phyloP scores from a whole-genome alignment of 2,329 filamentous ascomycete species.

The Cercospora zeae-maydis region DNA sequence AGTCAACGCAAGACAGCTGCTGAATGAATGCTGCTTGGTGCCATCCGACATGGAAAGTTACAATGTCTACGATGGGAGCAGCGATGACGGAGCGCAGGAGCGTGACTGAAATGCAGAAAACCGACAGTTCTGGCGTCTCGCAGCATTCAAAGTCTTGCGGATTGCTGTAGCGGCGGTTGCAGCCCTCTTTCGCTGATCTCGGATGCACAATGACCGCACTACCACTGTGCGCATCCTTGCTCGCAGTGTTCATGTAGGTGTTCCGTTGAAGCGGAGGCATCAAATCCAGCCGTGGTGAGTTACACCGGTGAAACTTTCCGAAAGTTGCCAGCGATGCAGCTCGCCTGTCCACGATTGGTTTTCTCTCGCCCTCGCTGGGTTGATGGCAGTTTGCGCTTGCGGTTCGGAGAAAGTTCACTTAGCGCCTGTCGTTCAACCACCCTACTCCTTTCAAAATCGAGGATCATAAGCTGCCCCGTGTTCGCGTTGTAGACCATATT shows the following conservation, averaged over 20 bases:
- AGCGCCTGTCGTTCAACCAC: constrained; percentile 7
- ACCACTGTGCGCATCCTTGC: neutral
- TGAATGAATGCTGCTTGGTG: constrained; percentile 1
- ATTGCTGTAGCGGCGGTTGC: neutral
- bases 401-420: constrained; percentile 6
- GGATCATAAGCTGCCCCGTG: neutral
- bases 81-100: neutral
- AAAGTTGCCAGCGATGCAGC: constrained; percentile 1
- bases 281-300: neutral
- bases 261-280: neutral
- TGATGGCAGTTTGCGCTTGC: constrained; percentile 4
- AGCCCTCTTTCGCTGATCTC: neutral
- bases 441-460: constrained; percentile 3
- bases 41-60: constrained; percentile 2
- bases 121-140: neutral
- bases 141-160: neutral
- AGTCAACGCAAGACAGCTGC: neutral
- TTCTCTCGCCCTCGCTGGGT: neutral
- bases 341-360: neutral
- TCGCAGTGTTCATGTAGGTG: neutral
- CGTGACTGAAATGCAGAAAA: neutral
- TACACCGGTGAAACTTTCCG: neutral
- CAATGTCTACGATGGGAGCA: neutral
- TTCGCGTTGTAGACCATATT: constrained; percentile 1
- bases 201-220: neutral